phyloP scores from a whole-genome alignment of 495 filamentous ascomycete genomes.

The Neurospora sublineolata region DNA sequence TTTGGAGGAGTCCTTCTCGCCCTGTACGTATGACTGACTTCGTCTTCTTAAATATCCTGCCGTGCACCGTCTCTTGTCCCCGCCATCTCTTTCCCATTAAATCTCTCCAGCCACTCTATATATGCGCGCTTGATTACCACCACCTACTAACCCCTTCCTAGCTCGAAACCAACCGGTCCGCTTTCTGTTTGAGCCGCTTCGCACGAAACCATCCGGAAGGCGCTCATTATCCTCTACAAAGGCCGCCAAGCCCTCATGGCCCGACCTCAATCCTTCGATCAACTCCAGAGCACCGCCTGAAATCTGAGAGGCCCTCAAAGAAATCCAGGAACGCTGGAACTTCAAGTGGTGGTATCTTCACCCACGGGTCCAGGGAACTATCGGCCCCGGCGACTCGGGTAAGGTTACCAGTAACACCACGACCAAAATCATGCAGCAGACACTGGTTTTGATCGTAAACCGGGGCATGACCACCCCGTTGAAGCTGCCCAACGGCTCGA shows the following conservation, averaged over 20 bases:
- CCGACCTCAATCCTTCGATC: no score
- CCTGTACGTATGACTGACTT: neutral
- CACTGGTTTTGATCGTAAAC: no score
- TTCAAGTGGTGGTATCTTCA: no score
- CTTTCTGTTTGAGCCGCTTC: neutral
- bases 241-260: neutral
- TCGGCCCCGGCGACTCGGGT: no score
- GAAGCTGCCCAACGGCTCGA: no score
- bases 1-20: neutral
- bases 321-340: no score
- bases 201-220: neutral
- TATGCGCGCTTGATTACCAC: neutral
- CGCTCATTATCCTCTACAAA: neutral
- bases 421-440: no score
- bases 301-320: no score
- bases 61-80: neutral
- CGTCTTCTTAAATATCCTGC: neutral
- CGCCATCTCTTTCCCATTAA: neutral
- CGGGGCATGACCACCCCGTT: no score
- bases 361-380: no score
- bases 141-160: neutral
- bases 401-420: no score
- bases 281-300: no score
- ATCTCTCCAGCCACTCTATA: neutral
- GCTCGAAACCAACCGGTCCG: neutral